phyloP scores from a whole-genome alignment of 495 filamentous ascomycete species.

The Melanomma pulvis-pyrius region DNA sequence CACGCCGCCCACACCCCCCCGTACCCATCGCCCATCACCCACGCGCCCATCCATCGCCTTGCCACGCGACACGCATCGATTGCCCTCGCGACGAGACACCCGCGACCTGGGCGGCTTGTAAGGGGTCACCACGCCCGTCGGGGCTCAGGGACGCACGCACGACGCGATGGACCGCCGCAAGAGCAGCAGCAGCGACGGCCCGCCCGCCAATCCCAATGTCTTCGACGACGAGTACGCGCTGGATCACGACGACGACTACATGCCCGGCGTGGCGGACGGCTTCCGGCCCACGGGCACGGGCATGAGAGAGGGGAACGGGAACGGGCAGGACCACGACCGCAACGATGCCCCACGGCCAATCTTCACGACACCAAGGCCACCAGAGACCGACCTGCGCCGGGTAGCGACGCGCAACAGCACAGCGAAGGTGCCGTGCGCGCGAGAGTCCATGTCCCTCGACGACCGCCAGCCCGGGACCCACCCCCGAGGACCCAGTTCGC shows the following conservation, averaged over 20 bases:
- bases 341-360: constrained; percentile 14
- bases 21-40: constrained; percentile 8
- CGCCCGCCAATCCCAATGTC: constrained; percentile 40
- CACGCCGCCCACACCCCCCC: constrained; percentile 12
- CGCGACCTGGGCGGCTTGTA: constrained; percentile 2
- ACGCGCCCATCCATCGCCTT: constrained; percentile 6
- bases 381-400: constrained; percentile 29
- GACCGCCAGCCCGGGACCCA: constrained; percentile 15
- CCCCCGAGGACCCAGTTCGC: constrained; percentile 26
- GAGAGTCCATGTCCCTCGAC: constrained; percentile 20
- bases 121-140: constrained; percentile 12
- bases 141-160: constrained; percentile 13
- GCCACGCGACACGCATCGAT: constrained; percentile 8
- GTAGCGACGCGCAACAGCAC: constrained; percentile 37
- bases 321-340: constrained; percentile 21
- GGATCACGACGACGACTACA: constrained; percentile 39
- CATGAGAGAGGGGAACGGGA: background rate
- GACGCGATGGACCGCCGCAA: constrained; percentile 38
- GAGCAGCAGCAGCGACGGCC: constrained; percentile 23
- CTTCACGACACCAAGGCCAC: constrained; percentile 4
- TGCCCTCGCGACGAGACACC: background rate
- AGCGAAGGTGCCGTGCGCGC: constrained; percentile 18
- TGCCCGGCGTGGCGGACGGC: constrained; percentile 41
- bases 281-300: constrained; percentile 34
- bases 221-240: constrained; percentile 49